Conservation (phyloP, 179 eudicot genomes). For the Heliamphora pulchella region DNA sequence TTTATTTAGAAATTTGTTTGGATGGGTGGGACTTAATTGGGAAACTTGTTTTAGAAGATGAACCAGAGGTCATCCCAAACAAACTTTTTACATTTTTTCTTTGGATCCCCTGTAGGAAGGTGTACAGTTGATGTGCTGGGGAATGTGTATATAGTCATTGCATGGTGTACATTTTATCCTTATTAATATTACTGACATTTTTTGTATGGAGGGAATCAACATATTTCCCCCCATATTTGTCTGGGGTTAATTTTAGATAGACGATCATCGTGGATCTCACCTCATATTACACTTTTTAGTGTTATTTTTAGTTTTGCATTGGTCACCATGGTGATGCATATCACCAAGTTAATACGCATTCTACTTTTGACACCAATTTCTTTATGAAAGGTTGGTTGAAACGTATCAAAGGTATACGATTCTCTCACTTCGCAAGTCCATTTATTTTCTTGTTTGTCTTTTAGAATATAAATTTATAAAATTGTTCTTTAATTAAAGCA, state of each 20-base stretch:
- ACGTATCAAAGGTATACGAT: too few species aligned
- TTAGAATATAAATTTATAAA: too few species aligned
- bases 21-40: too few species aligned
- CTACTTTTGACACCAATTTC: too few species aligned
- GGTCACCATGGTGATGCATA: background rate
- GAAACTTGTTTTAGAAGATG: background rate
- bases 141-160: constrained; percentile 4
- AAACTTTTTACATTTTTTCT: background rate
- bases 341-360: too few species aligned
- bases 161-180: background rate
- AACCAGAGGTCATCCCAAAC: background rate
- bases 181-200: background rate
- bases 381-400: too few species aligned
- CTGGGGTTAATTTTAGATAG: background rate
- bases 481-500: too few species aligned
- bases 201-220: background rate
- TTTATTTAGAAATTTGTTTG: constrained; percentile 1
- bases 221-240: background rate
- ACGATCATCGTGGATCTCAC: background rate
- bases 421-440: too few species aligned
- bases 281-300: background rate
- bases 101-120: background rate
- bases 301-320: background rate
- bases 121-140: background rate
- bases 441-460: too few species aligned